phyloP scores from a whole-genome alignment of 2,329 filamentous ascomycete genomes.

The Knufia petricola region DNA sequence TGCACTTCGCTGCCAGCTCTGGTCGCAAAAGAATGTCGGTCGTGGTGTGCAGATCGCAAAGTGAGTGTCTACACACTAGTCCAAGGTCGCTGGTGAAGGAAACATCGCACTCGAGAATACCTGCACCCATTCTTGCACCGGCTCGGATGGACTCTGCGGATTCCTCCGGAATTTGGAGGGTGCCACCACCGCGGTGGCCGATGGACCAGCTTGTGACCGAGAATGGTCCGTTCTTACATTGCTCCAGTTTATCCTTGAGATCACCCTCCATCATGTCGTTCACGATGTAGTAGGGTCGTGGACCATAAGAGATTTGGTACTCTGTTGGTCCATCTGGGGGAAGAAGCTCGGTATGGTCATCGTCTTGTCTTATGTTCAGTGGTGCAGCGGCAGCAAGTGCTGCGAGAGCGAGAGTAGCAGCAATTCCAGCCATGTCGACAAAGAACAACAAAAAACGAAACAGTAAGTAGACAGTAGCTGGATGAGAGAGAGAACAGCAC shows the following conservation, averaged over 20 bases:
- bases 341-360: conserved; percentile 3
- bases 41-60: conserved; percentile 60
- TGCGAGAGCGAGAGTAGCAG: background rate
- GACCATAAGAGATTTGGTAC: conserved; percentile 47
- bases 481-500: background rate
- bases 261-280: conserved; percentile 52
- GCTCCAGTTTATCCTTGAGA: conserved; percentile 50
- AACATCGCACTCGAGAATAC: conserved; percentile 59
- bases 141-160: conserved; percentile 50
- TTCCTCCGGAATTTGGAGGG: conserved; percentile 55
- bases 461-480: background rate
- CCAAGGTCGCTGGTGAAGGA: conserved; percentile 55
- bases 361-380: background rate
- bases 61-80: conserved; percentile 59
- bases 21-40: conserved; percentile 57
- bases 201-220: conserved; percentile 48
- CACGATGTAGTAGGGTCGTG: conserved; percentile 55
- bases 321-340: conserved; percentile 11
- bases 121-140: conserved; percentile 58
- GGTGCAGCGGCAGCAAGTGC: background rate
- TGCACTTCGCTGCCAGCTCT: conserved; percentile 56
- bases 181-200: conserved; percentile 49
- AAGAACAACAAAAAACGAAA: background rate
- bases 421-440: conserved; percentile 1
- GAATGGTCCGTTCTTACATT: conserved; percentile 48